Conservation (phyloP, 164 flowering plant genomes). For the Chimonanthus praecox region DNA sequence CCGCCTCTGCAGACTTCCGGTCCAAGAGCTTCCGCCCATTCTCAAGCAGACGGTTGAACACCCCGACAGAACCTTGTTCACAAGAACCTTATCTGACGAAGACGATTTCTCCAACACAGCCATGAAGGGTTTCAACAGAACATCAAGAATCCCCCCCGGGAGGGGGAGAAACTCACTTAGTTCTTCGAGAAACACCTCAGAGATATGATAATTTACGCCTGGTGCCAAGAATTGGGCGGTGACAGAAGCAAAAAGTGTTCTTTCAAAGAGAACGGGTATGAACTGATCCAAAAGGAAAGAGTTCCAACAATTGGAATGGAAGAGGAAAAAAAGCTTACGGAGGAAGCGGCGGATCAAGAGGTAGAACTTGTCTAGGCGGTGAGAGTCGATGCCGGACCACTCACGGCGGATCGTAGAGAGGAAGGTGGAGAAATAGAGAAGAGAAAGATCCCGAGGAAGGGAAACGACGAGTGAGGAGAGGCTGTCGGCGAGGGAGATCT, state of each 20-base stretch:
- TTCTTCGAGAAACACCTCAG: constrained; percentile 62
- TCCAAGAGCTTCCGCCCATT: constrained; percentile 45
- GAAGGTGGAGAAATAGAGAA: constrained; percentile 57
- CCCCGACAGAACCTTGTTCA: constrained; percentile 43
- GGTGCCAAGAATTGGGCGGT: constrained; percentile 46
- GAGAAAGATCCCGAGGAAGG: constrained; percentile 33
- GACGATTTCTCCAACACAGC: constrained; percentile 26
- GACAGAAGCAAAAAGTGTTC: constrained; percentile 34
- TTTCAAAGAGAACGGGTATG: constrained; percentile 41
- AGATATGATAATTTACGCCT: constrained; percentile 79
- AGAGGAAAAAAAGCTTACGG: constrained; percentile 28
- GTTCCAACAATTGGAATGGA: constrained; percentile 58
- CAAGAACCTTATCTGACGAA: constrained; percentile 46
- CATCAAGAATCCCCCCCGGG: constrained; percentile 23
- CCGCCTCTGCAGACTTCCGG: constrained; percentile 4
- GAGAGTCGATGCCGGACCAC: constrained; percentile 79
- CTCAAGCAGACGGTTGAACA: constrained; percentile 46
- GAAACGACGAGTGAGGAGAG: constrained; percentile 41
- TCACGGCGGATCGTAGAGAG: constrained; percentile 76
- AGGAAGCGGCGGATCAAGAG: constrained; percentile 61
- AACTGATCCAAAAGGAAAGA: constrained; percentile 27
- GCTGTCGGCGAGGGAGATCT: constrained; percentile 46
- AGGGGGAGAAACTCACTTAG: constrained; percentile 54
- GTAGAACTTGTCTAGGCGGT: constrained; percentile 86
- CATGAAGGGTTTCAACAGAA: constrained; percentile 44